Percentiles rank a stretch among this genome's conserved stretches.
Evolutionary conservation across 2,329 filamentous ascomycete species (phyloP).

Genomic region (Plenodomus lindquistii): DNA sequence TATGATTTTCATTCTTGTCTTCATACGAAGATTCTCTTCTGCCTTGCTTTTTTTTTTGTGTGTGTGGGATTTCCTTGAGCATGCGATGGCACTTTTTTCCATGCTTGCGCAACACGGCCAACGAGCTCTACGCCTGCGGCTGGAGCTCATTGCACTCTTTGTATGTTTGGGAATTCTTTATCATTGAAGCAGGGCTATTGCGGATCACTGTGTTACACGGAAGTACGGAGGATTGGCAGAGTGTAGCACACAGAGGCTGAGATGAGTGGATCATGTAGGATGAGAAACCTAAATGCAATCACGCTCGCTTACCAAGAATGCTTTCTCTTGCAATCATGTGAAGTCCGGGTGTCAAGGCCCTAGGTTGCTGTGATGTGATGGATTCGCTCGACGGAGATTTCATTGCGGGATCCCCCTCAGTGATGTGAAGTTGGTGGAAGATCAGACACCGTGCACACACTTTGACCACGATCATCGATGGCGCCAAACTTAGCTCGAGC

Average conservation of each 20-base stretch:
- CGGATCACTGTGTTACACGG: slow-evolving; percentile 13
- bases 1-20: slow-evolving; percentile 40
- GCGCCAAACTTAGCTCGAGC: not conserved
- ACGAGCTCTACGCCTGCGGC: slow-evolving; percentile 43
- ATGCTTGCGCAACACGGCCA: slow-evolving; percentile 21
- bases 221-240: slow-evolving; percentile 9
- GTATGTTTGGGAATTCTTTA: slow-evolving; percentile 23
- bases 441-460: not conserved
- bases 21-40: slow-evolving; percentile 30
- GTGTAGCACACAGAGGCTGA: slow-evolving; percentile 5
- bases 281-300: slow-evolving; percentile 42
- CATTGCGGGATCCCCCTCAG: not conserved
- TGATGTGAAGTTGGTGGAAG: too few species aligned
- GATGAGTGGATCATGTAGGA: slow-evolving; percentile 34
- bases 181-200: slow-evolving; percentile 6
- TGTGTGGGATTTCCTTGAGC: slow-evolving; percentile 43
- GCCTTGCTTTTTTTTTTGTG: slow-evolving; percentile 26
- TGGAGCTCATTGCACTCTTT: slow-evolving; percentile 42
- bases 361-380: not conserved
- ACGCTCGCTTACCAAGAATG: slow-evolving; percentile 34
- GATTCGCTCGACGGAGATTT: not conserved
- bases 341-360: not conserved
- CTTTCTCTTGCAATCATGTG: not conserved
- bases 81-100: slow-evolving; percentile 28
- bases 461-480: not conserved